phyloP scores from a whole-genome alignment of 1,284 basidiomycete genomes.

The Papiliotrema fonsecae region DNA sequence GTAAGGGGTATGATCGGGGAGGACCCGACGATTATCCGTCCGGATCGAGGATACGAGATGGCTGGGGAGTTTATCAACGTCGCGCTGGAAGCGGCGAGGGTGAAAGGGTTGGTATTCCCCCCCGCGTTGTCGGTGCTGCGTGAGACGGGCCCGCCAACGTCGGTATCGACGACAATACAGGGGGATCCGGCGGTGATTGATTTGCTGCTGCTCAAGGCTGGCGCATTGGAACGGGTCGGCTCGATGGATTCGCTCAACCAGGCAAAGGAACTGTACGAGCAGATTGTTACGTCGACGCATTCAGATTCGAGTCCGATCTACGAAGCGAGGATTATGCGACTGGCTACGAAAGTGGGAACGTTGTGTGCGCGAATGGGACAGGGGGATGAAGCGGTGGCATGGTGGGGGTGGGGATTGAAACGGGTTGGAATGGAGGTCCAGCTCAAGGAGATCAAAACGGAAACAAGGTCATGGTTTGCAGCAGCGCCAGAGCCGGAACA shows the following conservation, averaged over 20 bases:
- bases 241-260: constrained; percentile 55
- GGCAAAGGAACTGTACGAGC: constrained; percentile 61
- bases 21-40: constrained; percentile 8
- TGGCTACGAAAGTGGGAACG: constrained; percentile 45
- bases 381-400: constrained; percentile 24
- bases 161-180: background rate
- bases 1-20: constrained; percentile 29
- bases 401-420: constrained; percentile 44
- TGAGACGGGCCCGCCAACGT: constrained; percentile 13
- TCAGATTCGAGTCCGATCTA: constrained; percentile 2
- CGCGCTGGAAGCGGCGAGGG: constrained; percentile 29
- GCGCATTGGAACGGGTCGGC: constrained; percentile 64
- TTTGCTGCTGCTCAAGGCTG: constrained; percentile 60
- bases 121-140: constrained; percentile 18
- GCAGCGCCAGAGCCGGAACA: background rate
- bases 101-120: constrained; percentile 38
- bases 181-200: constrained; percentile 53
- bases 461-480: constrained; percentile 12
- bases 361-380: constrained; percentile 32
- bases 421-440: constrained; percentile 16
- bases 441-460: background rate
- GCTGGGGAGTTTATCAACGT: constrained; percentile 43
- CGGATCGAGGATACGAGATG: constrained; percentile 42
- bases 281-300: constrained; percentile 43
- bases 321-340: constrained; percentile 27